Evolutionary conservation across 2,329 filamentous ascomycete species (phyloP).

Genomic region (Bipolaris victoriae): DNA sequence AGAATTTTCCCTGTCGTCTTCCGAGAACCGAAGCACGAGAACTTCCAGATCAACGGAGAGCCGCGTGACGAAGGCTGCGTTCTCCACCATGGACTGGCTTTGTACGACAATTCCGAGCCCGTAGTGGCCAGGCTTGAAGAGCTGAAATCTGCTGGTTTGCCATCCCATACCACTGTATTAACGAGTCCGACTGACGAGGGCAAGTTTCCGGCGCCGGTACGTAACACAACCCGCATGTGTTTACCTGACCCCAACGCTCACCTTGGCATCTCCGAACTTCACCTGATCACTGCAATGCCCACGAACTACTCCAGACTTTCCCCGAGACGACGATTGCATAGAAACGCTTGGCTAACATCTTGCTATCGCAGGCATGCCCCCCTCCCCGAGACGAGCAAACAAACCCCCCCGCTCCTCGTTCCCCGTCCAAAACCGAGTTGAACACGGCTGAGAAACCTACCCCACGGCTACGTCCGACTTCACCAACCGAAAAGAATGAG

Average conservation of each 20-base stretch:
- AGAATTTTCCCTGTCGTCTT: conserved; percentile 60
- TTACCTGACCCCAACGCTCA: conserved; percentile 13
- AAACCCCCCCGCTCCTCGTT: conserved; percentile 15
- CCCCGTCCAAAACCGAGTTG: conserved; percentile 19
- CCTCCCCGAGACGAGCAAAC: conserved; percentile 14
- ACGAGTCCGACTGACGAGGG: conserved; percentile 46
- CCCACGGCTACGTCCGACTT: conserved; percentile 18
- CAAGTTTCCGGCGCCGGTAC: conserved; percentile 47
- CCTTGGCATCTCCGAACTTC: conserved; percentile 8
- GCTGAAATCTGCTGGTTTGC: conserved; percentile 48
- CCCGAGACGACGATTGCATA: conserved; percentile 7
- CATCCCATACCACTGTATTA: conserved; percentile 44
- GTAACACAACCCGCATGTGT: conserved; percentile 20
- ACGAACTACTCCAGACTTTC: conserved; percentile 8
- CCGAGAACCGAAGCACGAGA: conserved; percentile 58
- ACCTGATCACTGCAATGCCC: conserved; percentile 6
- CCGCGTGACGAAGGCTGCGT: conserved; percentile 54
- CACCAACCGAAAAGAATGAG: conserved; percentile 22
- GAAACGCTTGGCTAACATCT: conserved; percentile 12
- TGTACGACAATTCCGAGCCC: conserved; percentile 56
- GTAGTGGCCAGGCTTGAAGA: conserved; percentile 44
- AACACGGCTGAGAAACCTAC: conserved; percentile 22
- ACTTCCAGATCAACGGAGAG: conserved; percentile 52
- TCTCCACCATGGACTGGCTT: conserved; percentile 57
- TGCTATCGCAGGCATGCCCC: conserved; percentile 22